Percentiles rank a stretch among this genome's conserved stretches.
Conservation (phyloP, 805 yeast genomes). For the Barnettozyma siamensis region DNA sequence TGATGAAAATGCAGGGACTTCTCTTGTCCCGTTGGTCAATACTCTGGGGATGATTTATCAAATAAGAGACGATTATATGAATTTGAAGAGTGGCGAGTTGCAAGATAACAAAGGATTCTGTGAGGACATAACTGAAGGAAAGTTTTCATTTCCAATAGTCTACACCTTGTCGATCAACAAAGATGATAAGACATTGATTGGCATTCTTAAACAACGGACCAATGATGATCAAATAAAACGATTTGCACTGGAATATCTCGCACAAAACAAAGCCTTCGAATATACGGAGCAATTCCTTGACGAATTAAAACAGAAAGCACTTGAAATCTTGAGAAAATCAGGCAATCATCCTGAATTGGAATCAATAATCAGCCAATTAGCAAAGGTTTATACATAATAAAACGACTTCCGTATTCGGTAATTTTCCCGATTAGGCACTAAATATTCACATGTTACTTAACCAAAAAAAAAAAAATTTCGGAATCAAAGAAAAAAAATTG, state of each 20-base stretch:
- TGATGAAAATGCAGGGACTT: not conserved
- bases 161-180: slow-evolving; percentile 45
- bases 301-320: slow-evolving; percentile 9
- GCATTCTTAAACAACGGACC: slow-evolving; percentile 50
- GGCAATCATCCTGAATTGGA: not conserved
- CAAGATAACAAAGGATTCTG: slow-evolving; percentile 67
- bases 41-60: slow-evolving; percentile 80
- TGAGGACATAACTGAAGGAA: slow-evolving; percentile 88
- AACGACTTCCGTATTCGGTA: not conserved
- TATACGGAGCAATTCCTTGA: slow-evolving; percentile 14
- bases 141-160: slow-evolving; percentile 79
- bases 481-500: too few species aligned
- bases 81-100: slow-evolving; percentile 48
- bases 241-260: slow-evolving; percentile 45
- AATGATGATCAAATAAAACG: slow-evolving; percentile 42
- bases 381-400: too few species aligned
- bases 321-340: not conserved
- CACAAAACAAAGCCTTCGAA: slow-evolving; percentile 21
- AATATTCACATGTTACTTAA: slow-evolving; percentile 1
- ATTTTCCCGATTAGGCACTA: not conserved
- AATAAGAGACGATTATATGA: slow-evolving; percentile 77
- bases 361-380: slow-evolving; percentile 2
- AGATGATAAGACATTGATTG: slow-evolving; percentile 36
- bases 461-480: too few species aligned
- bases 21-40: slow-evolving; percentile 59